phyloP scores from a whole-genome alignment of 2,329 filamentous ascomycete species.

The Hyphodiscus sp. region DNA sequence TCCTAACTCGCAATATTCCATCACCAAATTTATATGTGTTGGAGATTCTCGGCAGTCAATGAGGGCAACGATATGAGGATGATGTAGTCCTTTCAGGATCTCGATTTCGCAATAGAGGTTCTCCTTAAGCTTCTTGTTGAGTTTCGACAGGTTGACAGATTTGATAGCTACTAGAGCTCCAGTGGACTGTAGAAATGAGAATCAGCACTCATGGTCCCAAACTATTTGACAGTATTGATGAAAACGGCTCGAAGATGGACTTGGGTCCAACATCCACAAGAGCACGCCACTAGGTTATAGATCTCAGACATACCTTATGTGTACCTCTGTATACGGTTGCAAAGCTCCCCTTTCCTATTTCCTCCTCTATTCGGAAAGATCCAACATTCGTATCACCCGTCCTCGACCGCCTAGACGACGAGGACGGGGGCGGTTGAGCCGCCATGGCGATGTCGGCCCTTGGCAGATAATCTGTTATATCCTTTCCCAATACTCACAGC shows the following conservation, averaged over 20 bases:
- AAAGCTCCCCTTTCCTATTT: slow-evolving; percentile 97
- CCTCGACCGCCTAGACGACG: slow-evolving; percentile 33
- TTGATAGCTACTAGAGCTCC: slow-evolving; percentile 89
- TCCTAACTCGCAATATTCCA: slow-evolving; percentile 97
- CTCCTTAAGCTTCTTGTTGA: slow-evolving; percentile 94
- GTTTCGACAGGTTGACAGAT: slow-evolving; percentile 81
- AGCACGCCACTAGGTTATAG: neutral
- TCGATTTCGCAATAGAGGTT: slow-evolving; percentile 94
- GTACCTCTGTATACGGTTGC: slow-evolving; percentile 87
- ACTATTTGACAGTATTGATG: slow-evolving; percentile 1
- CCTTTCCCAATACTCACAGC: slow-evolving; percentile 13
- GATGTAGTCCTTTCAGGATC: slow-evolving; percentile 87
- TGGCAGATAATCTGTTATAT: slow-evolving; percentile 7
- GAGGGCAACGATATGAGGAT: slow-evolving; percentile 94
- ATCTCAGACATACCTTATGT: slow-evolving; percentile 61
- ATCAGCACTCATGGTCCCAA: slow-evolving; percentile 14
- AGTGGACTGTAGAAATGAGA: slow-evolving; percentile 50
- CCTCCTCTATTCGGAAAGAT: slow-evolving; percentile 68
- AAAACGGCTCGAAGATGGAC: slow-evolving; percentile 7
- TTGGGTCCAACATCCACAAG: neutral
- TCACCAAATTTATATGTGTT: slow-evolving; percentile 89
- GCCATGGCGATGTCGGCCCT: slow-evolving; percentile 27
- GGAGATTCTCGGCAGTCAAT: slow-evolving; percentile 88
- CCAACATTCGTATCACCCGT: slow-evolving; percentile 53
- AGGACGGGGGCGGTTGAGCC: slow-evolving; percentile 37